phyloP scores from a whole-genome alignment of 2,329 filamentous ascomycete species.

The Colletotrichum eremochloae region DNA sequence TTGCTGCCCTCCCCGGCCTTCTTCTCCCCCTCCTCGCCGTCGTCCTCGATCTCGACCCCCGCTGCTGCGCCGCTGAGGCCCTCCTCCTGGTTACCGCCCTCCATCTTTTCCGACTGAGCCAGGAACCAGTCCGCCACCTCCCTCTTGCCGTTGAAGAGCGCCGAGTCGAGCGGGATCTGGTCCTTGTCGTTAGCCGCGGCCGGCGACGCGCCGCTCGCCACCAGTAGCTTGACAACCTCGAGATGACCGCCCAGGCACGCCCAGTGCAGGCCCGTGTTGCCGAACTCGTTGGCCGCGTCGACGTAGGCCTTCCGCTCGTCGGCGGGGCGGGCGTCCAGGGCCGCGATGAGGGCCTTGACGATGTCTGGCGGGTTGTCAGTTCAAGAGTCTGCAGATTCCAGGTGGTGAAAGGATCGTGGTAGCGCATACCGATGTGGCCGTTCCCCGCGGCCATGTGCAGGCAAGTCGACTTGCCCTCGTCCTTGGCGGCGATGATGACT shows the following conservation, averaged over 20 bases:
- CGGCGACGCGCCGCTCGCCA: constrained; percentile 82
- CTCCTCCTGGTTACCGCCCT: constrained; percentile 60
- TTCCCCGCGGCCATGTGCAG: constrained; percentile 96
- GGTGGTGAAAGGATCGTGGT: too few species aligned
- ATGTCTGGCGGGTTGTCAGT: constrained; percentile 53
- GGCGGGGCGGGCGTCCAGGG: constrained; percentile 56
- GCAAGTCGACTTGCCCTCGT: constrained; percentile 82
- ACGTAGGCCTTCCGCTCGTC: constrained; percentile 66
- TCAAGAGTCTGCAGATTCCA: background rate
- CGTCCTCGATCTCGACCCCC: constrained; percentile 55
- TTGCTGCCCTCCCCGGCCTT: constrained; percentile 8
- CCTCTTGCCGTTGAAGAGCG: constrained; percentile 77
- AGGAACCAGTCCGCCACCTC: constrained; percentile 74
- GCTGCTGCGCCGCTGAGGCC: constrained; percentile 56
- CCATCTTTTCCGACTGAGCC: constrained; percentile 61
- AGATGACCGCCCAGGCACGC: constrained; percentile 91
- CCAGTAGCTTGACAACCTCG: constrained; percentile 80
- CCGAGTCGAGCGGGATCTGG: constrained; percentile 82
- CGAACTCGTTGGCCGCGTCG: constrained; percentile 80
- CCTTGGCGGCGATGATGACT: constrained; percentile 78
- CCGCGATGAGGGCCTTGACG: constrained; percentile 58
- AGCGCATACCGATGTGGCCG: constrained; percentile 78
- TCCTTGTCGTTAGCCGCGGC: constrained; percentile 85
- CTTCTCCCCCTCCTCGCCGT: constrained; percentile 39
- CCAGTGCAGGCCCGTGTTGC: constrained; percentile 95